Evolutionary conservation across 2,329 filamentous ascomycete genomes (phyloP), one percentile per base, ranked within the genome.

Genomic region (Didymella lethalis): DNA sequence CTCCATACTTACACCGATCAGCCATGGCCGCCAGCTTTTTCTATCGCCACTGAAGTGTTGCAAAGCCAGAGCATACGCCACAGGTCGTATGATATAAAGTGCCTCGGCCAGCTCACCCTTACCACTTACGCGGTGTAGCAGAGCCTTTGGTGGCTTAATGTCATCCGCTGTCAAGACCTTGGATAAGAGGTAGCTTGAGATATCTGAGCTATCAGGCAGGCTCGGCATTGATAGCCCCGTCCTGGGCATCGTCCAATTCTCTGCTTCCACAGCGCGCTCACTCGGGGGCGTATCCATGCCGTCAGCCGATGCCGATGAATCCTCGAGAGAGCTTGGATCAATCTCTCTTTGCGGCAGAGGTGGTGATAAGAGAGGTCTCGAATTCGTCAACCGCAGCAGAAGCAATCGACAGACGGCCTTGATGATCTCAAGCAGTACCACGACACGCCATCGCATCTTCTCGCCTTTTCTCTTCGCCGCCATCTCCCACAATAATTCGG

Each of bases 401-500:
- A 96, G 79, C 47, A 97, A 80, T 51, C 91, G 84, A 75, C 94
- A 97, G 8, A 95, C 67, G 2, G 94, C 93, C 78, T 98, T 98
- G 72, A 95, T 82, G 0, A 87, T 84, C 79, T 99, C 95, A 23
- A 99, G 82, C 3, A 96, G 74, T 11, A 98, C 88, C 6, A 98
- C 87, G 0, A 96, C 87, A 50, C 91, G 88, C 95, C 95, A 99
- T 29, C 93, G 87, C 26, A 89, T 79, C 70, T 86, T 88, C 76
- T 96, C 93, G 18, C 92, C 91, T 62, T 88, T 88, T 48, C 94
- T 86, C 78, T 96, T 96, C 28, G 93, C 93, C 28, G 90, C 87
- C 95, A 99, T 99, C 77, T 99, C 95, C 85, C 94, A 95, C n/a
- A 99, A 81, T 29, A 99, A 82, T 79, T 99, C 92, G 0, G 93